Base-by-base conservation (phyloP, 2,329 filamentous ascomycete genomes). In the Aspergillus floridensis region DNA sequence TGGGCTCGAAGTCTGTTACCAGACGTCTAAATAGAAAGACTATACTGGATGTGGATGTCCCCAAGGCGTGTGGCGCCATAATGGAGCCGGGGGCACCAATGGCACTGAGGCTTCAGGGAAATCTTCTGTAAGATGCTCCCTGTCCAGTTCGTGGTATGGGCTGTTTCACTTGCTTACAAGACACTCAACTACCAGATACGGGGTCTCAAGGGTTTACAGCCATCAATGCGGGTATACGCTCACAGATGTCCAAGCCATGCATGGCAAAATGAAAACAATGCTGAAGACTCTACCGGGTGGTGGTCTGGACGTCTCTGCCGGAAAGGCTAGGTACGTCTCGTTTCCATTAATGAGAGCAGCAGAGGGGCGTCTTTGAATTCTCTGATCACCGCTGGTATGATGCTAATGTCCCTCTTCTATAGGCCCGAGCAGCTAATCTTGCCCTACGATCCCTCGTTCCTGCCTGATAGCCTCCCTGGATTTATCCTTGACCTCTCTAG, bases 211-310 rank as follows among this genome's bases (percentile, higher is more conserved):
- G 52, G 92, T 98, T 19, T 96, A 92, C 73, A 82, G 86, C 26
- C 90, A 96, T 72, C 93, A 99, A 76, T 96, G 90, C 68, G 83
- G 84, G 41, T 99, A 96, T 72, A 86, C 96, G 24, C 86, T 97
- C 50, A 82, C 84, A 3, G 95, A 98, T 70, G 87, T 88, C 2
- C 88, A 93, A 74, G 87, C 85, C 65, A 87, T 90, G 41, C 88
- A 91, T 66, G 84, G 87, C 61, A 86, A 86, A 65, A 91, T 98
- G 83, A 83, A 84, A 64, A 79, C 85, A 2, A 85, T 92, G 71
- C 80, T 90, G 63, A 85, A 82, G 53, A 76, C 82, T 7, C 73
- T 88, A 55, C 78, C 81, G 41, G 79, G 80, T 19, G 83, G 84
- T 58, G 86, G 84, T 21, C 80, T 92, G 26, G 91, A 96, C 73